Base-by-base conservation (phyloP, 768 basidiomycete species). In the Auriscalpium vulgare region DNA sequence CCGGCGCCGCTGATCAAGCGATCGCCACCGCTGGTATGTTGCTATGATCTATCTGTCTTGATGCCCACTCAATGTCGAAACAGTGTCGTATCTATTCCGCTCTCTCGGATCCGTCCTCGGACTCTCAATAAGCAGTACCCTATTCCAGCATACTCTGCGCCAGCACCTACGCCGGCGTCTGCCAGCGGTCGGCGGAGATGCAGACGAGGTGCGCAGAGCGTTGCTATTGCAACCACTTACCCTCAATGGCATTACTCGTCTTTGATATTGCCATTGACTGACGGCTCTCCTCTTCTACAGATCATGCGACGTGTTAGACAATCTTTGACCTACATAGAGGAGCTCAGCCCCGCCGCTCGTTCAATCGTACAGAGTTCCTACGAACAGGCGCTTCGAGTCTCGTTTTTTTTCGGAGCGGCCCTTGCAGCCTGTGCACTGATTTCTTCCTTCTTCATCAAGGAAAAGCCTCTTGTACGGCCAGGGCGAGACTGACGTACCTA, bases 31-130 rank as follows among this genome's bases (percentile, higher is more conserved):
- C 83, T 38, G 80, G 83, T 80, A 38, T 6, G 73, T 51, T 29
- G 2, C 11, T 37, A 4, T 29, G 45, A 11, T 47, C 6, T 16
- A 11, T 47, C 6, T 16, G 34, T 3, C 17, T 46, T 38, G 16
- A 29, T 29, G 7, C 29, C 29, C 7, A 29, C 29, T 29, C 7
- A 29, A 29, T 3, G 23, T 29, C 4, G 29, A 36, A 21, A 8
- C 61, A 83, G 83, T 81, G 1, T 83, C 81, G 0, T 84, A 84
- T 64, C 80, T 86, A 37, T 85, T 85, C 72, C 80, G 83, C 37
- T 83, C 83, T 2, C 65, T 85, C 11, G 83, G 83, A 2, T 76
- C 75, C 1, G 81, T 85, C 8, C 67, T 84, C 21, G 80, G 82
- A 1, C 62, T 85, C 1, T 82, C 83, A 0, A 65, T 81, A 0